These are phyloP conservation scores for Claviceps lovelessii DNA, from an alignment of 2,329 filamentous ascomycete species.

Conservation along the genomic window DNA sequence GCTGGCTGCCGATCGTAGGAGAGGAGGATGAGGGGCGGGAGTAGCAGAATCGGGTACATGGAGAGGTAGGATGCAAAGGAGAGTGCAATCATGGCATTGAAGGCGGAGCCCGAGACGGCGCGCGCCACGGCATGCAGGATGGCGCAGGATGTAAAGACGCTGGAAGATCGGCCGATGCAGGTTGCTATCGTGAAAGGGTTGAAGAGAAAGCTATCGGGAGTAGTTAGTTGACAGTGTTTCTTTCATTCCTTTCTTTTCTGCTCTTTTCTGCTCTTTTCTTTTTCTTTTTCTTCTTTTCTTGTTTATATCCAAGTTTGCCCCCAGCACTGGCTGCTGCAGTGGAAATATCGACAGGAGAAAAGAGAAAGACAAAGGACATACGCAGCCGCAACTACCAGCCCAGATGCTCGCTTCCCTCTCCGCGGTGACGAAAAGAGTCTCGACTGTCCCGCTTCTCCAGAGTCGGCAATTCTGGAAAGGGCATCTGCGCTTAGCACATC, in stretches of 20 bases:
- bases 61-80: constrained; percentile 83
- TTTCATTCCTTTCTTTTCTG: background rate
- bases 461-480: constrained; percentile 64
- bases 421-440: constrained; percentile 66
- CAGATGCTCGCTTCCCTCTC: constrained; percentile 59
- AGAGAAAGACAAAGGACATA: constrained; percentile 26
- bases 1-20: constrained; percentile 52
- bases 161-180: constrained; percentile 79
- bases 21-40: constrained; percentile 68
- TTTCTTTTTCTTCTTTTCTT: too few species aligned
- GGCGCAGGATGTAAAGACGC: constrained; percentile 75
- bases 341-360: background rate
- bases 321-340: background rate
- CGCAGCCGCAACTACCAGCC: constrained; percentile 64
- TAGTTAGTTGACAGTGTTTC: background rate
- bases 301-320: too few species aligned
- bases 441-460: constrained; percentile 61
- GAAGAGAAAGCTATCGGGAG: constrained; percentile 60
- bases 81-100: constrained; percentile 70
- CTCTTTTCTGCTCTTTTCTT: background rate
- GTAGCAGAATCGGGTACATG: constrained; percentile 77
- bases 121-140: constrained; percentile 73
- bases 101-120: constrained; percentile 57
- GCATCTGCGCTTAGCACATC: constrained; percentile 75
- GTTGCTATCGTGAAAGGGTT: constrained; percentile 89